A percentile compares a stretch with the other conserved stretches of the same genome.
Evolutionary conservation across 2,329 filamentous ascomycete genomes (phyloP).

Genomic region (Cadophora luteo-olivacea): DNA sequence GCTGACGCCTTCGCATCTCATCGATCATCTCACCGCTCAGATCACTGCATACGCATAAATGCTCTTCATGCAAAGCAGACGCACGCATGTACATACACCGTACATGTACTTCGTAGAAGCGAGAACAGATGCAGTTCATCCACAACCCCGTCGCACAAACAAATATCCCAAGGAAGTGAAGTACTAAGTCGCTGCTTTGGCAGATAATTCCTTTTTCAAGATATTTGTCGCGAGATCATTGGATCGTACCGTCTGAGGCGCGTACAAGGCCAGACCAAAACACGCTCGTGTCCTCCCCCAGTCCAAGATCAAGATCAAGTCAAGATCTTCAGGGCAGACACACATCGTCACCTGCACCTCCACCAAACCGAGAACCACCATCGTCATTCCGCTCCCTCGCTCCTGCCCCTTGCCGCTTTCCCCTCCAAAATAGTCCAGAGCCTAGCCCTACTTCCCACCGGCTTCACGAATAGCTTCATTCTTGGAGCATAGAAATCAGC

Average conservation of each 20-base stretch:
- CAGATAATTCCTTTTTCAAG: not conserved
- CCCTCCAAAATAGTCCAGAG: not conserved
- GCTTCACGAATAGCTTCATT: not conserved
- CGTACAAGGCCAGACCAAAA: not conserved
- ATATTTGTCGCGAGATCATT: slow-evolving; percentile 37
- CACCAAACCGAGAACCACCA: not conserved
- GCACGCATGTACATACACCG: not conserved
- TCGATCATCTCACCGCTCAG: slow-evolving; percentile 31
- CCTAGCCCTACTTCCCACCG: not conserved
- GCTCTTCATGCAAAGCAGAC: slow-evolving; percentile 6
- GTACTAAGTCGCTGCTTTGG: slow-evolving; percentile 25
- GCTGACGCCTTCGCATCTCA: slow-evolving; percentile 8
- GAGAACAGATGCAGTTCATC: slow-evolving; percentile 21
- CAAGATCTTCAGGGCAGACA: not conserved
- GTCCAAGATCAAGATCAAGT: not conserved
- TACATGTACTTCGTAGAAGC: not conserved
- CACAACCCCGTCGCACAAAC: not conserved
- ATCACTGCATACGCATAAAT: slow-evolving; percentile 25
- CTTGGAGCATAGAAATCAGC: not conserved
- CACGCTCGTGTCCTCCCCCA: slow-evolving; percentile 17
- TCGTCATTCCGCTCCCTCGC: slow-evolving; percentile 17
- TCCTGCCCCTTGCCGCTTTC: not conserved
- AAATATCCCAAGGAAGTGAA: not conserved
- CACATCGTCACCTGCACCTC: not conserved
- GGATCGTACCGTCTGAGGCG: slow-evolving; percentile 29